Conservation (phyloP, 495 filamentous ascomycete species). For the Penicillium arizonense region DNA sequence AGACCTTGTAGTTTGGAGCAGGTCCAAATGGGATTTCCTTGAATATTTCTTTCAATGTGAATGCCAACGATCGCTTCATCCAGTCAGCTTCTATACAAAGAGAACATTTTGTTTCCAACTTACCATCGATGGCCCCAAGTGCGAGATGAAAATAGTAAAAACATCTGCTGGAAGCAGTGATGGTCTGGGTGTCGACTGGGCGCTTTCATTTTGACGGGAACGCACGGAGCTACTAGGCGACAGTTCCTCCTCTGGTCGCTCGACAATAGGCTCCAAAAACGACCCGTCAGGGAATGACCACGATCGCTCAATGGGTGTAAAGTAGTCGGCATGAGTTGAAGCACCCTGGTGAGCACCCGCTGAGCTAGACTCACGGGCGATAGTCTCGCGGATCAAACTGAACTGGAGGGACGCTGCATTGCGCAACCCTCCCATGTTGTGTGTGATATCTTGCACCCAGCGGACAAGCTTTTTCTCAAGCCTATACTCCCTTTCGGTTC, state of each 20-base stretch:
- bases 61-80: conserved; percentile 75
- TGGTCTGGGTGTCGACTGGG: conserved; percentile 14
- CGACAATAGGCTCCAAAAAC: conserved; percentile 62
- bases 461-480: conserved; percentile 77
- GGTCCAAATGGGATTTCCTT: conserved; percentile 79
- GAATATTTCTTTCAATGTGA: conserved; percentile 83
- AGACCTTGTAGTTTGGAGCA: conserved; percentile 62
- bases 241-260: conserved; percentile 61
- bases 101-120: background rate
- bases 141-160: conserved; percentile 80
- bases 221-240: conserved; percentile 27
- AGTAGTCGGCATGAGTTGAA: conserved; percentile 13
- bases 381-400: conserved; percentile 66
- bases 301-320: conserved; percentile 23
- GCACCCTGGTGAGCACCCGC: conserved; percentile 5
- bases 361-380: conserved; percentile 19
- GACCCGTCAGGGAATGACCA: conserved; percentile 41
- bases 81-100: conserved; percentile 15
- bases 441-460: conserved; percentile 81
- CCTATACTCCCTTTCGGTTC: conserved; percentile 78
- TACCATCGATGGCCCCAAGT: conserved; percentile 90
- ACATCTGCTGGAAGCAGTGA: conserved; percentile 66
- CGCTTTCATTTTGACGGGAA: conserved; percentile 12
- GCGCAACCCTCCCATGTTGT: conserved; percentile 86
- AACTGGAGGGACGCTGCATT: conserved; percentile 91